These are phyloP conservation scores for Funneliformis caledonium DNA, from an alignment of 371 early-diverging fungal species.

Conservation along the genomic window DNA sequence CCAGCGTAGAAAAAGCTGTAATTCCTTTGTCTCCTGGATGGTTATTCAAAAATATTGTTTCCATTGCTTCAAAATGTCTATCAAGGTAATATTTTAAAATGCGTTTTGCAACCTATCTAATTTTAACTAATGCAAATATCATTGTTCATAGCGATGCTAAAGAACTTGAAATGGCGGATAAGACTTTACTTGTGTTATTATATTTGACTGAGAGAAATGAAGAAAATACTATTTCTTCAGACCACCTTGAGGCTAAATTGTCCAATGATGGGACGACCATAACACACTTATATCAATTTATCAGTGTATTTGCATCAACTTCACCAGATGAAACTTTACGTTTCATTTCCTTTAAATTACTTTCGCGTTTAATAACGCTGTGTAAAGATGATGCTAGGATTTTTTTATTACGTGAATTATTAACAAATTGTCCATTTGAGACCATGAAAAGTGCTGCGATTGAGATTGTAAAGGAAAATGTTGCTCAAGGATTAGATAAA, in stretches of 20 bases:
- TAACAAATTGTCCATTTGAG: conserved; percentile 48
- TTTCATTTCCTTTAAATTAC: conserved; percentile 44
- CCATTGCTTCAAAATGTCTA: background rate
- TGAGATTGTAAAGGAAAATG: conserved; percentile 47
- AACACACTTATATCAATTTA: background rate
- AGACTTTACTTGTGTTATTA: conserved; percentile 20
- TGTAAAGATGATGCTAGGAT: conserved; percentile 44
- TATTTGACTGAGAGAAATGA: conserved; percentile 37
- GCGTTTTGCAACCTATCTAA: background rate
- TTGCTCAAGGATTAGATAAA: conserved; percentile 17
- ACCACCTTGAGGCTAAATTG: conserved; percentile 9
- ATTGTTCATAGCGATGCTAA: conserved; percentile 15
- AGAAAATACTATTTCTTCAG: conserved; percentile 27
- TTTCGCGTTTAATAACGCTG: conserved; percentile 42
- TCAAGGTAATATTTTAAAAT: conserved; percentile 1
- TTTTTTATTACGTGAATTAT: conserved; percentile 44
- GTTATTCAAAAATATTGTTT: conserved; percentile 11
- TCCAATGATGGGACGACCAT: background rate
- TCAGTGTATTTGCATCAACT: conserved; percentile 39
- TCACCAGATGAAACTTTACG: conserved; percentile 41
- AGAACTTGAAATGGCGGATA: conserved; percentile 12
- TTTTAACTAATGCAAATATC: background rate
- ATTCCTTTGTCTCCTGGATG: conserved; percentile 13
- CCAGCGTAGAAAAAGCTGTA: background rate
- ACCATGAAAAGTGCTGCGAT: conserved; percentile 52